These are phyloP conservation scores for Medicago lupulina DNA, from an alignment of 306 rosid species.

Conservation along the genomic window DNA sequence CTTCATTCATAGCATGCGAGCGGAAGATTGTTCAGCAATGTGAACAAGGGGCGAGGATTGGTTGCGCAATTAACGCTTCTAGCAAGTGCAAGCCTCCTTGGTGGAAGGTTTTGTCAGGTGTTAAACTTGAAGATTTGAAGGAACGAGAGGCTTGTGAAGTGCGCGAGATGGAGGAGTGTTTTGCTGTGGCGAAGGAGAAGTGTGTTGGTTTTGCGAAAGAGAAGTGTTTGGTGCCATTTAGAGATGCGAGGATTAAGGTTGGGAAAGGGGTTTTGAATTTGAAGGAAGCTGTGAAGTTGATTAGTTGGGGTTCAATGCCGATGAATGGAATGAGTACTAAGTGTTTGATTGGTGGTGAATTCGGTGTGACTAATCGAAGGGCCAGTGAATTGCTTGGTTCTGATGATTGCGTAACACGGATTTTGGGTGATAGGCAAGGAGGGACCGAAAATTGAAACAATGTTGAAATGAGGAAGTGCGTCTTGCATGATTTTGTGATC, in stretches of 20 bases:
- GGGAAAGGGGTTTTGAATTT: slow-evolving; percentile 38
- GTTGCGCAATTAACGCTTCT: slow-evolving; percentile 55
- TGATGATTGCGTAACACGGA: slow-evolving; percentile 42
- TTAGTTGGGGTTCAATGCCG: slow-evolving; percentile 50
- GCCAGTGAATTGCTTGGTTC: slow-evolving; percentile 58
- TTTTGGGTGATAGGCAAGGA: slow-evolving; percentile 40
- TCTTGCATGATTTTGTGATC: slow-evolving; percentile 4
- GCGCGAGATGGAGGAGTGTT: slow-evolving; percentile 47
- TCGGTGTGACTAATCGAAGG: slow-evolving; percentile 51
- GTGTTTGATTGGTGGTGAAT: slow-evolving; percentile 34
- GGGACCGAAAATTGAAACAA: slow-evolving; percentile 2
- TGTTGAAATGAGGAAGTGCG: slow-evolving; percentile 19
- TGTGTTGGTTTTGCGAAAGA: slow-evolving; percentile 63
- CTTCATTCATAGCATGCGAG: slow-evolving; percentile 61
- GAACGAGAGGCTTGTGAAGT: slow-evolving; percentile 72
- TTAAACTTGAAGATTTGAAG: slow-evolving; percentile 52
- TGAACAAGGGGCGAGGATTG: slow-evolving; percentile 71
- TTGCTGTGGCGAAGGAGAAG: slow-evolving; percentile 42
- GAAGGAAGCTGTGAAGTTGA: slow-evolving; percentile 54
- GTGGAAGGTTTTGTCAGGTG: slow-evolving; percentile 66
- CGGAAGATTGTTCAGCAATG: slow-evolving; percentile 69
- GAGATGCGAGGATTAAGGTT: slow-evolving; percentile 67
- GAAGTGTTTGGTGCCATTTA: slow-evolving; percentile 66
- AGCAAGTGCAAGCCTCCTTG: slow-evolving; percentile 70
- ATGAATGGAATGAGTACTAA: slow-evolving; percentile 26